These are phyloP conservation scores for Amphichorda felina DNA, from an alignment of 2,329 filamentous ascomycete genomes.

Conservation along the genomic window DNA sequence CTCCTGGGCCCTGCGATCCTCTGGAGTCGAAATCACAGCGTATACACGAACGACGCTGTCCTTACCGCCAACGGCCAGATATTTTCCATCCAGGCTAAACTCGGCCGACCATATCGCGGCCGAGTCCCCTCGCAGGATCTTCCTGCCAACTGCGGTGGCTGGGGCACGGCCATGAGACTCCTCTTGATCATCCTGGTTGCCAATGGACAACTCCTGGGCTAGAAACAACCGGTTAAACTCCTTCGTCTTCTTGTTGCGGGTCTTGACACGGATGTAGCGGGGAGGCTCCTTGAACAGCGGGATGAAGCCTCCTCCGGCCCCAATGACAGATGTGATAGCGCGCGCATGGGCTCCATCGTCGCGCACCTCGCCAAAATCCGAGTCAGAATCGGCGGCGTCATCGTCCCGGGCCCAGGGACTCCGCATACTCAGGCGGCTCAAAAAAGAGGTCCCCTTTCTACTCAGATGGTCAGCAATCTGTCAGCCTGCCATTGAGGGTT, in stretches of 20 bases:
- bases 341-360: constrained; percentile 74
- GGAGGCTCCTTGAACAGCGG: constrained; percentile 82
- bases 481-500: constrained; percentile 4
- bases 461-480: neutral
- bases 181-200: constrained; percentile 26
- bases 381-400: constrained; percentile 49
- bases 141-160: constrained; percentile 25
- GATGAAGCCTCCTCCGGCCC: constrained; percentile 58
- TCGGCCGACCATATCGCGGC: constrained; percentile 89
- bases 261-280: constrained; percentile 76
- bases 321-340: constrained; percentile 68
- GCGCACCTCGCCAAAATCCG: constrained; percentile 55
- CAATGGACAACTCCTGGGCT: constrained; percentile 67
- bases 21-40: constrained; percentile 71
- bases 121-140: constrained; percentile 34
- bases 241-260: constrained; percentile 67
- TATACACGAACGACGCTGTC: constrained; percentile 80
- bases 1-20: constrained; percentile 66
- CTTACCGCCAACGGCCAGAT: constrained; percentile 83
- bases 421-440: constrained; percentile 68
- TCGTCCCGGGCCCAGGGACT: constrained; percentile 62
- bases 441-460: constrained; percentile 81
- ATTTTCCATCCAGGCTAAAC: constrained; percentile 86
- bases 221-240: constrained; percentile 85
- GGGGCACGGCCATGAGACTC: constrained; percentile 16